phyloP scores from a whole-genome alignment of 1,284 basidiomycete species.

The Prillingera fragicola region DNA sequence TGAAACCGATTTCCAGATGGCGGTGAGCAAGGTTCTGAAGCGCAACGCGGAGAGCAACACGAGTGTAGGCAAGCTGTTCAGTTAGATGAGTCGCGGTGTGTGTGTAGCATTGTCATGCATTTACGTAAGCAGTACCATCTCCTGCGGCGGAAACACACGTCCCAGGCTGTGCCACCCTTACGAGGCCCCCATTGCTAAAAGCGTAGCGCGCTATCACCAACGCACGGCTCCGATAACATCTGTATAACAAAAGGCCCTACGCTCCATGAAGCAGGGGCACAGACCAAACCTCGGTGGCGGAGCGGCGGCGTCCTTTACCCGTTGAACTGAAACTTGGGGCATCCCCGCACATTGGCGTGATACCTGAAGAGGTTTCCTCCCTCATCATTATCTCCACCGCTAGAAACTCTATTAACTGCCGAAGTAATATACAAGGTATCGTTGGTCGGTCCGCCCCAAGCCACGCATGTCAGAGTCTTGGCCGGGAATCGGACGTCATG shows the following conservation, averaged over 20 bases:
- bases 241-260: too few species aligned
- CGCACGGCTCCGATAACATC: too few species aligned
- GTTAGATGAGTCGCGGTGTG: slow-evolving; percentile 19
- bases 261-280: too few species aligned
- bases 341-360: slow-evolving; percentile 12
- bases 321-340: slow-evolving; percentile 14
- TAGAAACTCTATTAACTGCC: slow-evolving; percentile 7
- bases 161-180: too few species aligned
- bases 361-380: slow-evolving; percentile 20
- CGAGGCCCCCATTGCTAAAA: too few species aligned
- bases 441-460: slow-evolving; percentile 18
- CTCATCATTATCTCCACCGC: slow-evolving; percentile 7
- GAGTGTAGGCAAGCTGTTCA: slow-evolving; percentile 81
- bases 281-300: too few species aligned
- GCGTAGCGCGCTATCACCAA: too few species aligned
- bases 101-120: too few species aligned
- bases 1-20: slow-evolving; percentile 98
- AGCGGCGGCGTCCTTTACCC: too few species aligned
- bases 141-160: too few species aligned
- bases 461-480: slow-evolving; percentile 17
- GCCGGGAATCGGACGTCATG: slow-evolving; percentile 18
- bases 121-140: too few species aligned
- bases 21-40: slow-evolving; percentile 91
- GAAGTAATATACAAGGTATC: slow-evolving; percentile 19
- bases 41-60: slow-evolving; percentile 88